phyloP scores from a whole-genome alignment of 108 stramenopile species.

The Skeletonema marinoi region DNA sequence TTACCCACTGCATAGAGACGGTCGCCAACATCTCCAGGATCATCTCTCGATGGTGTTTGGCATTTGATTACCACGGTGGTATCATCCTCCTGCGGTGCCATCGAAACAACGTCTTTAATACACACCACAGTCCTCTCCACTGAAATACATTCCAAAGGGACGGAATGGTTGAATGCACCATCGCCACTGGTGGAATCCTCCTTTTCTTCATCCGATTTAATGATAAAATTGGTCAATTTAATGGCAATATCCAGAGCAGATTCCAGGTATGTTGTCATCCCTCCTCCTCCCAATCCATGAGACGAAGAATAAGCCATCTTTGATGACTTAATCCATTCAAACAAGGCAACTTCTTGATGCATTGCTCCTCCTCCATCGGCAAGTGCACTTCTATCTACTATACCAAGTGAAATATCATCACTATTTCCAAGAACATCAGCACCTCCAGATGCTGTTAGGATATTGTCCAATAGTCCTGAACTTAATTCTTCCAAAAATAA shows the following conservation, averaged over 20 bases:
- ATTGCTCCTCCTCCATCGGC: not conserved
- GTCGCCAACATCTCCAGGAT: not conserved
- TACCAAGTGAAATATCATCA: not conserved
- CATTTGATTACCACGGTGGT: not conserved
- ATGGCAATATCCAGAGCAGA: slow-evolving; percentile 24
- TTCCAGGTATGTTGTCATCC: not conserved
- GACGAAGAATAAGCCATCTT: not conserved
- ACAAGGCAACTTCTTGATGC: not conserved
- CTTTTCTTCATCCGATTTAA: slow-evolving; percentile 1
- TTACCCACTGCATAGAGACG: slow-evolving; percentile 19
- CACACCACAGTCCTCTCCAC: not conserved
- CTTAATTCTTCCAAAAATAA: not conserved
- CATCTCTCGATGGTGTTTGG: not conserved
- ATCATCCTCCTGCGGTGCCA: not conserved
- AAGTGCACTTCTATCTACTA: not conserved
- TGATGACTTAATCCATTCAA: slow-evolving; percentile 9
- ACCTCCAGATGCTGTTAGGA: not conserved
- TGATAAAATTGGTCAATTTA: slow-evolving; percentile 20
- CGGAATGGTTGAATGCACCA: not conserved
- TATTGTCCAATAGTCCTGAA: not conserved
- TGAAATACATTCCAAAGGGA: slow-evolving; percentile 22
- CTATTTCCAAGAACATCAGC: not conserved
- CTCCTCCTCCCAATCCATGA: not conserved
- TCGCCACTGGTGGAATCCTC: not conserved
- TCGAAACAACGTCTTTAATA: not conserved